Evolutionary conservation across 1,284 basidiomycete genomes (phyloP).

Genomic region (Ganoderma leucocontextum): DNA sequence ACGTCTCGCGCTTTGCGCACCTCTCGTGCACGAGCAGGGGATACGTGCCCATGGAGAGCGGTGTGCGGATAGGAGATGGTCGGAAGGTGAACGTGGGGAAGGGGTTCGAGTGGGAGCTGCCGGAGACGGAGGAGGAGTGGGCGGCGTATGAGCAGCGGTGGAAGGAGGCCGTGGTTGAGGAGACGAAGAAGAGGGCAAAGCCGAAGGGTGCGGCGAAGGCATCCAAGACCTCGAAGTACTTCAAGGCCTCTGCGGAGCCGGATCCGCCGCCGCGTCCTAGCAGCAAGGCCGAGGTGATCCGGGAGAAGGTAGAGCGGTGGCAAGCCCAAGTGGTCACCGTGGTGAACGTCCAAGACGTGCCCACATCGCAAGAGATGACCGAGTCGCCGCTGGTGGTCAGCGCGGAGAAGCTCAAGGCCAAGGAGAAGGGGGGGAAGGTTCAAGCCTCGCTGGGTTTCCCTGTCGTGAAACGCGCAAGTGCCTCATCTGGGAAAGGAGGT

Average conservation of each 20-base stretch:
- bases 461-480: constrained; percentile 30
- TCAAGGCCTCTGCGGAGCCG: constrained; percentile 11
- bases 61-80: constrained; percentile 37
- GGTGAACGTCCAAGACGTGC: constrained; percentile 13
- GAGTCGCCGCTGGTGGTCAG: constrained; percentile 2
- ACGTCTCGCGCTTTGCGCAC: constrained; percentile 35
- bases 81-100: constrained; percentile 27
- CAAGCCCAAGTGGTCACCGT: constrained; percentile 36
- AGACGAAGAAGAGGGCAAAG: constrained; percentile 10
- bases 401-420: constrained; percentile 30
- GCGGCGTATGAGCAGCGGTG: constrained; percentile 37
- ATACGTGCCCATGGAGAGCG: constrained; percentile 34
- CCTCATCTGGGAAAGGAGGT: constrained; percentile 25
- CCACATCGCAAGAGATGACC: constrained; percentile 7
- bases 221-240: constrained; percentile 39
- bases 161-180: constrained; percentile 28
- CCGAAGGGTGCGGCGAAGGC: constrained; percentile 12
- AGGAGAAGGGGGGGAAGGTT: constrained; percentile 22
- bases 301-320: constrained; percentile 40
- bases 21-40: constrained; percentile 38
- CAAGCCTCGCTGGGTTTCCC: constrained; percentile 33
- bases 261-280: neutral
- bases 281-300: constrained; percentile 24
- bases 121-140: constrained; percentile 41
- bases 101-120: constrained; percentile 35